A percentile compares a stretch with the other conserved stretches of the same genome.
Conservation (phyloP, 169 alveolate species). For the Plasmodium adleri region DNA sequence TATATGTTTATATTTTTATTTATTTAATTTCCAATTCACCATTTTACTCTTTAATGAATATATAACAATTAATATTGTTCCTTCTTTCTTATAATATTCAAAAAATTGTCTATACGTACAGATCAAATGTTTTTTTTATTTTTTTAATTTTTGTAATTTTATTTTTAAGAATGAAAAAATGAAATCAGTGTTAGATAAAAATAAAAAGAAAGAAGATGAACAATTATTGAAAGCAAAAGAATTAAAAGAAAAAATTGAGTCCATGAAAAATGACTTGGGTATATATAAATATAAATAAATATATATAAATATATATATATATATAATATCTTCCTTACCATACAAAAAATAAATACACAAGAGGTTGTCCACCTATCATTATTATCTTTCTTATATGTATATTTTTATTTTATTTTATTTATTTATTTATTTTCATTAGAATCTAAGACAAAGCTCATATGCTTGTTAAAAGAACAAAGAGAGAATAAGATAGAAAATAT, state of each 20-base stretch:
- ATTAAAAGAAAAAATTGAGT: constrained; percentile 58
- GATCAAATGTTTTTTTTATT: no score
- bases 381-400: not conserved
- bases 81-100: no score
- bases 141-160: no score
- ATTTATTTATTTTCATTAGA: constrained; percentile 2
- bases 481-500: constrained; percentile 55
- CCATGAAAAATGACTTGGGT: constrained; percentile 66
- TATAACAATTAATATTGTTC: no score
- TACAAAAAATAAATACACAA: not conserved
- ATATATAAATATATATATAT: not conserved
- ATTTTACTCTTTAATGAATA: no score
- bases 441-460: constrained; percentile 41
- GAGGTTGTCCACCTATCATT: not conserved
- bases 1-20: no score
- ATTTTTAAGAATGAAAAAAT: constrained; percentile 3
- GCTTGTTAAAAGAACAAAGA: constrained; percentile 52
- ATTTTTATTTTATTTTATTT: not conserved
- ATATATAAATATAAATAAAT: not conserved
- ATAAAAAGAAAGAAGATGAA: constrained; percentile 64
- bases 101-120: no score
- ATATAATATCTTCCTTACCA: not conserved
- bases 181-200: constrained; percentile 48
- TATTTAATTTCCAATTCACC: no score
- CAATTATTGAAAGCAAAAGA: constrained; percentile 67